These are phyloP conservation scores for Geosiphon pyriformis DNA, from an alignment of 192 early-diverging fungal genomes.

Conservation along the genomic window DNA sequence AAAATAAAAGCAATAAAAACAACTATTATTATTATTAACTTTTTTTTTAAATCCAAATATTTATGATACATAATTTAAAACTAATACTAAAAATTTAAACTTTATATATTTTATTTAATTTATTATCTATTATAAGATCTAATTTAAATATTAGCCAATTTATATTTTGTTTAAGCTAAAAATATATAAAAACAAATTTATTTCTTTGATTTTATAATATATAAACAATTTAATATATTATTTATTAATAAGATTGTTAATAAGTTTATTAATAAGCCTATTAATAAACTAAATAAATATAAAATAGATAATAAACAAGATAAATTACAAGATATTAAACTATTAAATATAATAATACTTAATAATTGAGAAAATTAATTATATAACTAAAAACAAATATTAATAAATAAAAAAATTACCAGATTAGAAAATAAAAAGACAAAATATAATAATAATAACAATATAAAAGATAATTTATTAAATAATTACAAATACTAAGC, in stretches of 20 bases:
- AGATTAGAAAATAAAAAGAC: neutral
- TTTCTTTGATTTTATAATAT: neutral
- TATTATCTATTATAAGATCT: neutral
- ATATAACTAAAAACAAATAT: too few species aligned
- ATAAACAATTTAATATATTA: neutral
- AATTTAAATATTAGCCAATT: neutral
- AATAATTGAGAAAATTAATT: neutral
- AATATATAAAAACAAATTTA: neutral
- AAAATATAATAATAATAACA: neutral
- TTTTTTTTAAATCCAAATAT: neutral
- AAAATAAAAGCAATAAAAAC: neutral
- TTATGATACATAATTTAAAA: neutral
- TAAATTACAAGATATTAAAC: neutral
- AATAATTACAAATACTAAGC: neutral
- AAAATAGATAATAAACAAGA: neutral
- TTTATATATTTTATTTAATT: neutral
- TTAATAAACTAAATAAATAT: neutral
- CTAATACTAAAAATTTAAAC: neutral
- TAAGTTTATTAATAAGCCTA: too few species aligned
- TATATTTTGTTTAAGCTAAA: neutral
- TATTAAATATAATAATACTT: too few species aligned
- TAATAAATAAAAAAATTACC: neutral
- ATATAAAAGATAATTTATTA: constrained; percentile 8
- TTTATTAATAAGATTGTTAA: too few species aligned
- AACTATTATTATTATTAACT: neutral